Conservation (phyloP, 2,329 filamentous ascomycete species). For the Triangularia verruculosa region DNA sequence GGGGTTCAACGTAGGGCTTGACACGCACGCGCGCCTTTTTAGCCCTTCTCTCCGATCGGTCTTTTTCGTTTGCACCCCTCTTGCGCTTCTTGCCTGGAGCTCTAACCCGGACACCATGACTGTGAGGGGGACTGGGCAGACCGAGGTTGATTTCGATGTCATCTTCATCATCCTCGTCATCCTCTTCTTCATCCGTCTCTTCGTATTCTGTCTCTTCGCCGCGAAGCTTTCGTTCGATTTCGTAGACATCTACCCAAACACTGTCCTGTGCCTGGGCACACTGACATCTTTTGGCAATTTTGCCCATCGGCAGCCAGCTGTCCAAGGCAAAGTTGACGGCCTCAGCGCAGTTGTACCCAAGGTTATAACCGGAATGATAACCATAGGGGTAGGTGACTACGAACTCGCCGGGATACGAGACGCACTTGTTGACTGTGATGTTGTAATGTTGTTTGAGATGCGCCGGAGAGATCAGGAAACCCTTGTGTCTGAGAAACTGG, state of each 20-base stretch:
- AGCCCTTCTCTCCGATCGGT: conserved; percentile 53
- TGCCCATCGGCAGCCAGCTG: conserved; percentile 90
- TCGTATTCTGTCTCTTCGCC: conserved; percentile 86
- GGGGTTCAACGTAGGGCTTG: conserved; percentile 68
- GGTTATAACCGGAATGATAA: conserved; percentile 96
- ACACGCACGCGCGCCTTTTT: conserved; percentile 77
- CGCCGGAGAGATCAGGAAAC: conserved; percentile 90
- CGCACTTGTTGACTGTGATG: conserved; percentile 93
- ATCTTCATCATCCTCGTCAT: conserved; percentile 62
- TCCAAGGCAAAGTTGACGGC: conserved; percentile 98
- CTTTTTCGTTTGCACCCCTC: conserved; percentile 42
- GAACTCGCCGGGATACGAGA: conserved; percentile 95
- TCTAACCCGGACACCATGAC: conserved; percentile 67
- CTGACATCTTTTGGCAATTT: conserved; percentile 94
- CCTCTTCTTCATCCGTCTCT: conserved; percentile 70
- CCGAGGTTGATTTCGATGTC: conserved; percentile 54
- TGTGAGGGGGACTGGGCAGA: conserved; percentile 74
- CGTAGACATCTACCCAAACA: conserved; percentile 95
- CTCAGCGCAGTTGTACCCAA: conserved; percentile 98
- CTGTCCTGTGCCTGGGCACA: conserved; percentile 94
- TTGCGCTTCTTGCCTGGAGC: conserved; percentile 67
- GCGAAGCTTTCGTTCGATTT: conserved; percentile 89
- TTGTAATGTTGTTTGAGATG: conserved; percentile 83
- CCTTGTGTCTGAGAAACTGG: conserved; percentile 96
- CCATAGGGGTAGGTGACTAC: conserved; percentile 98